Evolutionary conservation across 208 protist species (phyloP), one percentile per base, ranked within the genome.

Genomic region (Porcisia hertigi): DNA sequence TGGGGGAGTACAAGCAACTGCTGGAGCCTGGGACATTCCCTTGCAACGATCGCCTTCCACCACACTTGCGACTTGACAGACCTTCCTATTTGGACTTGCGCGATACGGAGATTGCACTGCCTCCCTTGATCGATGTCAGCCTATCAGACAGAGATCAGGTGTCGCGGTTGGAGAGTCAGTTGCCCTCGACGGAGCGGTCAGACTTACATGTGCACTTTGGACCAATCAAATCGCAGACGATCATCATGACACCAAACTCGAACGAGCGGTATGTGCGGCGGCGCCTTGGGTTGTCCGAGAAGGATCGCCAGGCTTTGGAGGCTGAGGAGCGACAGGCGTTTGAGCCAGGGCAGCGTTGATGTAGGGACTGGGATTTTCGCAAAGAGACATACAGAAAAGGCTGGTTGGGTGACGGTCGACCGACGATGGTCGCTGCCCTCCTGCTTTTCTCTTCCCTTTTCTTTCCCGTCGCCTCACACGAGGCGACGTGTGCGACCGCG

Each of bases 1-100:
- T 91, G 86, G 93, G 90, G 7, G 93, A 97, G 73, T 97, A 95
- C 81, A 87, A 88, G 66, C 90, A 95, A 78, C 66, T 91, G 39
- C 83, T 97, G 0, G 86, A 94, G 62, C 82, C 90, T 1, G 93
- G 93, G 20, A 88, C 88, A 0, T 91, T 90, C 54, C 93, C 93
- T 14, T 81, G 67, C 64, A 97, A 97, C 77, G 81, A 75, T 3
- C 75, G 87, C 66, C 80, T 97, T 18, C 93, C 91, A 0, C 93
- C 91, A 0, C 93, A 97, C 76, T 81, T 97, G 16, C 88, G 93
- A 9, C 88, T 97, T 6, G 93, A 97, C 54, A 59, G 75, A 54
- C 74, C 57, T n/a, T 94, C 89, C 3, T 97, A 97, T 69, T 78
- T 97, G 3, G 93, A 97, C 65, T 83, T 92, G 59, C 78, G 84